These are phyloP conservation scores for Cadophora gregata DNA, from an alignment of 2,329 filamentous ascomycete species.

Conservation along the genomic window DNA sequence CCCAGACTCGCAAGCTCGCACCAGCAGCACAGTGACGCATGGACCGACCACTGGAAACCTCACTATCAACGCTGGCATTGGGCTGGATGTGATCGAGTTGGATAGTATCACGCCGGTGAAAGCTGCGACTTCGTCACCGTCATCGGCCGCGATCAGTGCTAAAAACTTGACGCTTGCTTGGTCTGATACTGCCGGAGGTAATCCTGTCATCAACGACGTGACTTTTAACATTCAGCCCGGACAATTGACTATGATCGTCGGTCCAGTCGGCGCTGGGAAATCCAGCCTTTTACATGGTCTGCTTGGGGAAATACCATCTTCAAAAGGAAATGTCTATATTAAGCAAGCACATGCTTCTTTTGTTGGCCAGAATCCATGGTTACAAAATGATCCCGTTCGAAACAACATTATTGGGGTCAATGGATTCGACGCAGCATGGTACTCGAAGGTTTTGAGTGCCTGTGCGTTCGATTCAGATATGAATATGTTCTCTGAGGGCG, in stretches of 20 bases:
- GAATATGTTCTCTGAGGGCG: slow-evolving; percentile 37
- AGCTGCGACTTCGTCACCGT: slow-evolving; percentile 14
- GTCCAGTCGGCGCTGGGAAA: slow-evolving; percentile 43
- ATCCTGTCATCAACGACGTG: slow-evolving; percentile 31
- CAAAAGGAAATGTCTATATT: slow-evolving; percentile 34
- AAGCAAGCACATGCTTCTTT: slow-evolving; percentile 44
- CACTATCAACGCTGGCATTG: slow-evolving; percentile 20
- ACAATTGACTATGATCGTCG: slow-evolving; percentile 37
- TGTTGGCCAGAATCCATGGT: slow-evolving; percentile 53
- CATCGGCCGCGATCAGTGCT: slow-evolving; percentile 28
- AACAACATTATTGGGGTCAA: slow-evolving; percentile 48
- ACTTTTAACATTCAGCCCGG: slow-evolving; percentile 27
- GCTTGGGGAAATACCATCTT: slow-evolving; percentile 34
- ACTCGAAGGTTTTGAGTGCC: slow-evolving; percentile 66
- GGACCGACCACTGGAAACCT: not conserved
- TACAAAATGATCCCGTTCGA: slow-evolving; percentile 49
- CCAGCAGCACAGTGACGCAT: not conserved
- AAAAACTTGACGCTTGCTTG: slow-evolving; percentile 34
- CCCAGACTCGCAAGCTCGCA: not conserved
- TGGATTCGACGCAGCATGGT: slow-evolving; percentile 61
- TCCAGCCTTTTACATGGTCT: slow-evolving; percentile 36
- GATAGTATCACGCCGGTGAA: slow-evolving; percentile 19
- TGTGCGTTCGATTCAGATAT: slow-evolving; percentile 68
- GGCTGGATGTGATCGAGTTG: slow-evolving; percentile 30
- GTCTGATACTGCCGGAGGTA: slow-evolving; percentile 13